phyloP scores from a whole-genome alignment of 441 rosid genomes.

The Adansonia madagascariensis region DNA sequence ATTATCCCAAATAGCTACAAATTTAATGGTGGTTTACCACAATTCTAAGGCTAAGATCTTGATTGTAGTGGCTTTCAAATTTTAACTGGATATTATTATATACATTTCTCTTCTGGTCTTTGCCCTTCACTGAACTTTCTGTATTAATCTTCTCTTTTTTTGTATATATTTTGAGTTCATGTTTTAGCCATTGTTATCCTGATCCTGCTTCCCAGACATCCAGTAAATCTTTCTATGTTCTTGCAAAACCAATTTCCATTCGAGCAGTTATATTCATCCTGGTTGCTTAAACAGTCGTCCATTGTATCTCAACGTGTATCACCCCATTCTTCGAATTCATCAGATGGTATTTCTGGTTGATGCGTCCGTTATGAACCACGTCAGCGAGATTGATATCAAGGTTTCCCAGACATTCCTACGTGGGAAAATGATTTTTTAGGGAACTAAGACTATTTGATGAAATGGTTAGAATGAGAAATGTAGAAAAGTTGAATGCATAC shows the following conservation, averaged over 20 bases:
- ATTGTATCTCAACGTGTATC: slow-evolving; percentile 68
- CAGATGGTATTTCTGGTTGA: slow-evolving; percentile 80
- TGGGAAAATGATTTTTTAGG: neutral
- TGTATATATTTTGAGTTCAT: neutral
- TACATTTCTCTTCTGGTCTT: neutral
- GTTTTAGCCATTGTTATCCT: neutral
- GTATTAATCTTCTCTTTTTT: neutral
- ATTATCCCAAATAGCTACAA: too few species aligned
- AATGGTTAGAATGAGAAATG: neutral
- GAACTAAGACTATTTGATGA: neutral
- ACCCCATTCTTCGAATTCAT: slow-evolving; percentile 81
- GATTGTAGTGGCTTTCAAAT: neutral
- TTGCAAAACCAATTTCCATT: slow-evolving; percentile 2
- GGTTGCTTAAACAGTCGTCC: slow-evolving; percentile 48
- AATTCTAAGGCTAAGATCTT: too few species aligned
- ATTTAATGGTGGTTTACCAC: too few species aligned
- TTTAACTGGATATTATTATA: neutral
- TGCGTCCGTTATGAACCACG: slow-evolving; percentile 78
- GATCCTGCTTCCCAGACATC: neutral
- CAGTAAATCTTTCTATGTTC: neutral
- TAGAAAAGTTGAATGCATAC: slow-evolving; percentile 34
- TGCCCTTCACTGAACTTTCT: neutral
- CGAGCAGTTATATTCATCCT: neutral
- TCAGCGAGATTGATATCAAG: slow-evolving; percentile 77
- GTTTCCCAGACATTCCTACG: slow-evolving; percentile 76